These are phyloP conservation scores for Ophiostoma novo-ulmi DNA, from an alignment of 2,329 filamentous ascomycete species.

Conservation along the genomic window DNA sequence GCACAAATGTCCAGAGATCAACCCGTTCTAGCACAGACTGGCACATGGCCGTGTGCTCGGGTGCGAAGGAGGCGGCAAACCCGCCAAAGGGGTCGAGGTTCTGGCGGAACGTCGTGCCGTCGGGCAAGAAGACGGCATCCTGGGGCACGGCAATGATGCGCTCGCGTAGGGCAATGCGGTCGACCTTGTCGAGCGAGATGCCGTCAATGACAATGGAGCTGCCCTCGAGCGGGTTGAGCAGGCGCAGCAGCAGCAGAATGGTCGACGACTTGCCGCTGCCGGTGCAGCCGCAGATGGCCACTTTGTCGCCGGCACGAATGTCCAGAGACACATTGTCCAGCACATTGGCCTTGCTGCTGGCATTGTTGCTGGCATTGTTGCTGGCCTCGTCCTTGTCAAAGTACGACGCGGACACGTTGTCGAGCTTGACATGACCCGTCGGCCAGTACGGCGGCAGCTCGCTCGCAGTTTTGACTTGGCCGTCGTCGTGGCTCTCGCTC, in stretches of 20 bases:
- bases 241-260: slow-evolving; percentile 38
- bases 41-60: background rate
- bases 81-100: slow-evolving; percentile 41
- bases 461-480: slow-evolving; percentile 23
- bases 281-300: slow-evolving; percentile 43
- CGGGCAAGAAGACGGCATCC: slow-evolving; percentile 49
- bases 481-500: slow-evolving; percentile 32
- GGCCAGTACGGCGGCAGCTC: slow-evolving; percentile 3
- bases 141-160: slow-evolving; percentile 50
- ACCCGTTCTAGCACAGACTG: background rate
- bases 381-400: background rate
- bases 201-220: slow-evolving; percentile 43
- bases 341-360: background rate
- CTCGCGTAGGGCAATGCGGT: slow-evolving; percentile 41
- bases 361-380: background rate
- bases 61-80: slow-evolving; percentile 14
- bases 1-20: slow-evolving; percentile 1
- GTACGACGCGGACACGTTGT: background rate
- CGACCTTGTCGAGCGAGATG: slow-evolving; percentile 36
- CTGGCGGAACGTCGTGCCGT: slow-evolving; percentile 30
- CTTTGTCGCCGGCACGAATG: slow-evolving; percentile 35
- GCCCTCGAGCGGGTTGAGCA: slow-evolving; percentile 37
- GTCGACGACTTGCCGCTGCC: slow-evolving; percentile 44
- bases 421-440: background rate
- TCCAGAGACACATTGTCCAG: slow-evolving; percentile 32